Base-by-base conservation (phyloP, 768 basidiomycete genomes). In the Phylloporus rhodoxanthus region DNA sequence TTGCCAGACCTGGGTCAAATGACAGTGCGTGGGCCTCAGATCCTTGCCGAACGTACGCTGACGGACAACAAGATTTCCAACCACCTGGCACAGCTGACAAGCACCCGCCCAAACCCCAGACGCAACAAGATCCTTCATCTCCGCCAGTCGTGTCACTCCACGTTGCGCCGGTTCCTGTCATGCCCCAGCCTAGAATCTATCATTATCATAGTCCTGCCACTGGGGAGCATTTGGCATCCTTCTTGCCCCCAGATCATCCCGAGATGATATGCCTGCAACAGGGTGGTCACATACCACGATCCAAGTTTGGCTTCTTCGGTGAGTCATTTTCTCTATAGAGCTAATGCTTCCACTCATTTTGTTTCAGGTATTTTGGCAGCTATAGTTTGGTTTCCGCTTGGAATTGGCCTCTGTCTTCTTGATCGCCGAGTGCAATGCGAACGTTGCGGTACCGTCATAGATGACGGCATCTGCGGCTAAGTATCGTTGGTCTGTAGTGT, bases 221-320 rank as follows among this genome's bases (percentile, higher is more conserved):
- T 0, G 75, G 79, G 6, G 75, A 85, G 40, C 71, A 72, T 17
- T 52, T 85, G 25, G 72, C 79, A 2, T 84, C 89, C 0, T 64
- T 83, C 3, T 71, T 88, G 2, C 84, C 89, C 0, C 90, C 90
- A 1, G 73, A 78, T 51, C 84, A 91, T 60, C 90, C 88, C 0
- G 81, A 88, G 68, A 91, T 91, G 89, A 58, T 86, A 25, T 92
- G 90, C 59, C 66, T 91, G n/a, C 90, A 91, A 63, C 63, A 77
- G 7, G 89, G 89, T 10, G 68, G 67, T n/a, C 90, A 92, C 62
- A 60, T 81, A 11, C 70, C 75, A 4, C 68, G 80, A 30, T 79
- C 83, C 19, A 79, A 73, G 40, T 92, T 75, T 59, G 87, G 90
- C 3, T 49, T 89, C 4, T 73, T 91, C 8, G 89, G 87, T 82